phyloP scores from a whole-genome alignment of 108 stramenopile genomes.

The Cyclotella kingstonii region DNA sequence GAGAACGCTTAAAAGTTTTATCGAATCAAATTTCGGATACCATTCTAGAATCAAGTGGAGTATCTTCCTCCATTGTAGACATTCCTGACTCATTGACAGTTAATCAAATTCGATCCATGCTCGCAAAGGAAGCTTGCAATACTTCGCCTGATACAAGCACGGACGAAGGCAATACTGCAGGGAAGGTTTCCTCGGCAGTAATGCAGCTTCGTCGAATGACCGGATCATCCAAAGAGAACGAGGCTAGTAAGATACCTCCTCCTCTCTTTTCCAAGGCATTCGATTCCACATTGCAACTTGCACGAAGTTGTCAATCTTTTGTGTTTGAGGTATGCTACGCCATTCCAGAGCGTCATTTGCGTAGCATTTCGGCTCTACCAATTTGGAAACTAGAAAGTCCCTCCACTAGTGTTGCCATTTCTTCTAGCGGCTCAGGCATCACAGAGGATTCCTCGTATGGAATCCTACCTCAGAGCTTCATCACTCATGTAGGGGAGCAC shows the following conservation, averaged over 20 bases:
- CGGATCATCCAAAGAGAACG: constrained; percentile 3
- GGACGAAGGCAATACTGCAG: constrained; percentile 38
- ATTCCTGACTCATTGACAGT: constrained; percentile 71
- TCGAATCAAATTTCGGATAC: constrained; percentile 45
- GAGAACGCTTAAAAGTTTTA: constrained; percentile 54
- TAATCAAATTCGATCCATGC: constrained; percentile 68
- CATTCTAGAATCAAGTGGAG: constrained; percentile 17
- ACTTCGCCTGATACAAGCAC: constrained; percentile 11
- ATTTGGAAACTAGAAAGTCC: constrained; percentile 61
- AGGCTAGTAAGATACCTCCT: constrained; percentile 4
- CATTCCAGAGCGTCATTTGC: constrained; percentile 63
- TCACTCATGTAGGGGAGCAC: constrained; percentile 85
- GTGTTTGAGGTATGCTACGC: constrained; percentile 83
- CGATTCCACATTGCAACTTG: constrained; percentile 54
- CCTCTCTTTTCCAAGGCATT: constrained; percentile 54
- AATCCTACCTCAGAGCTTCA: constrained; percentile 78
- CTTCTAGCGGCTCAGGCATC: too few relatives aligned
- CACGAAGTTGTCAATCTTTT: constrained; percentile 65
- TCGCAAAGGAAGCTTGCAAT: constrained; percentile 60
- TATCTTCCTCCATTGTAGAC: background rate
- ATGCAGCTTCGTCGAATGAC: constrained; percentile 47
- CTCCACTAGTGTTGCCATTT: constrained; percentile 11
- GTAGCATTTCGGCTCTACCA: constrained; percentile 63
- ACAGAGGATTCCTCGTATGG: constrained; percentile 66
- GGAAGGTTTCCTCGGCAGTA: constrained; percentile 34